phyloP scores from a whole-genome alignment of 306 rosid genomes.

The Astragalus glycyphyllos region DNA sequence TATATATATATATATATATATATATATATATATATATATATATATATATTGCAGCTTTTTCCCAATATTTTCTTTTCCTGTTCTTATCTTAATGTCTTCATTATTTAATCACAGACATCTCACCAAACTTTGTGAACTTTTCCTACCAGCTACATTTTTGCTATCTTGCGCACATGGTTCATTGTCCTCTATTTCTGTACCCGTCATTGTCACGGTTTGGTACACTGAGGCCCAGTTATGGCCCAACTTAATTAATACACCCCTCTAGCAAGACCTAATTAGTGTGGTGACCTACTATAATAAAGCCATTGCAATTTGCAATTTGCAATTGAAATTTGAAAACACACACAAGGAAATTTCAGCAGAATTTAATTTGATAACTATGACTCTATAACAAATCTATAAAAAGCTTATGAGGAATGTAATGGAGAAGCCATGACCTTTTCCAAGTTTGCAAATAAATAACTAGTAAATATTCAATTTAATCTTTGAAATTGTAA shows the following conservation, averaged over 20 bases:
- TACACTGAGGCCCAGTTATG: constrained; percentile 42
- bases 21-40: too few species aligned
- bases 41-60: background rate
- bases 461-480: too few species aligned
- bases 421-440: too few species aligned
- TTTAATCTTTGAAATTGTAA: too few species aligned
- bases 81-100: constrained; percentile 40
- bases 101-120: constrained; percentile 50
- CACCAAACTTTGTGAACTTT: constrained; percentile 61
- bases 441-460: too few species aligned
- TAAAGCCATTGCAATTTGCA: constrained; percentile 6
- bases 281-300: constrained; percentile 10
- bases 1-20: too few species aligned
- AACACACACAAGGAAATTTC: background rate
- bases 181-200: background rate
- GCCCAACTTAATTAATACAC: constrained; percentile 42
- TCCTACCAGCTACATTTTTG: constrained; percentile 53
- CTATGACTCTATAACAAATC: background rate
- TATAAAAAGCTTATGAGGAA: background rate
- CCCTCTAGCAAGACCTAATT: constrained; percentile 30
- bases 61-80: background rate
- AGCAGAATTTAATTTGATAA: constrained; percentile 14
- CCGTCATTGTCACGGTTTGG: constrained; percentile 49
- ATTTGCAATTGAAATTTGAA: background rate
- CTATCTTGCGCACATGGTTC: constrained; percentile 46